Evolutionary conservation across 768 basidiomycete species (phyloP).

Genomic region (Suillus lakei): DNA sequence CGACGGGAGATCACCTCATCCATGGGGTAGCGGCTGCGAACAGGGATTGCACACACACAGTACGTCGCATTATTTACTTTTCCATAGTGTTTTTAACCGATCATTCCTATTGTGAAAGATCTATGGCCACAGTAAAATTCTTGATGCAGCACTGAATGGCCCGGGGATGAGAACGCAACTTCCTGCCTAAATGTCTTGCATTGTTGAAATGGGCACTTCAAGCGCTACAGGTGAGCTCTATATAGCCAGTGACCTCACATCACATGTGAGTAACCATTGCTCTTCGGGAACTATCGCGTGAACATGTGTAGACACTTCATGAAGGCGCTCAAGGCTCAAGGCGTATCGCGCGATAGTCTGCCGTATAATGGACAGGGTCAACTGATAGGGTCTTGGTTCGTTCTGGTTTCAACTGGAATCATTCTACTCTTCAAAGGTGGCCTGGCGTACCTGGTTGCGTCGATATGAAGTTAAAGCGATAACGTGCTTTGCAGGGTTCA

Average conservation of each 20-base stretch:
- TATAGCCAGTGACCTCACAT: neutral
- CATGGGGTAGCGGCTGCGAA: conserved; percentile 53
- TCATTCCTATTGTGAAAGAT: conserved; percentile 42
- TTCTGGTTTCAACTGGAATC: conserved; percentile 54
- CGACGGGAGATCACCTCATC: conserved; percentile 50
- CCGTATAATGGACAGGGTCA: conserved; percentile 66
- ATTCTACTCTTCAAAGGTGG: conserved; percentile 66
- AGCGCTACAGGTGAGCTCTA: conserved; percentile 51
- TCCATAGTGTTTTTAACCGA: neutral
- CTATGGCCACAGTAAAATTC: conserved; percentile 69
- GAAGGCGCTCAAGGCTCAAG: conserved; percentile 48
- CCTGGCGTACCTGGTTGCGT: conserved; percentile 45
- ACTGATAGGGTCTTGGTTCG: conserved; percentile 67
- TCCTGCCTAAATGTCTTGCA: conserved; percentile 20
- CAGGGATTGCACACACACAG: conserved; percentile 68
- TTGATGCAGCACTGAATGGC: conserved; percentile 74
- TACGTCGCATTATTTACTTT: conserved; percentile 35
- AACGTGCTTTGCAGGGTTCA: conserved; percentile 33
- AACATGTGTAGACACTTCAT: conserved; percentile 48
- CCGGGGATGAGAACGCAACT: conserved; percentile 67
- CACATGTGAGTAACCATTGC: conserved; percentile 55
- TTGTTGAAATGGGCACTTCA: conserved; percentile 63
- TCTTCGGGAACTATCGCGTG: conserved; percentile 12
- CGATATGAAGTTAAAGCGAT: conserved; percentile 44
- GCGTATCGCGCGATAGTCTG: conserved; percentile 46